phyloP scores from a whole-genome alignment of 306 rosid species.

The Dalbergia oliveri region DNA sequence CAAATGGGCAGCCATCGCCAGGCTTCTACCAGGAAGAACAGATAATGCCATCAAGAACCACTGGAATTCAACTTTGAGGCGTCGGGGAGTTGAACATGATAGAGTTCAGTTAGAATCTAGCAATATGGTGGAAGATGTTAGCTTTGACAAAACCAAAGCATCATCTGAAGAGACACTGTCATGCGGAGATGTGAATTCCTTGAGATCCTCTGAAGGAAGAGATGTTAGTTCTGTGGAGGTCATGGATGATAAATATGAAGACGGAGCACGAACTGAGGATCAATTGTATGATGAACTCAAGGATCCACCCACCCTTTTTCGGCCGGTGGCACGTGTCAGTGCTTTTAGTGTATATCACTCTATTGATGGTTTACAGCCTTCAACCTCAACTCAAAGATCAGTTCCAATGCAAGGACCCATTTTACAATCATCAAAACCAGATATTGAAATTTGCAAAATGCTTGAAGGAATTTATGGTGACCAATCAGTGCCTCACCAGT shows the following conservation, averaged over 20 bases:
- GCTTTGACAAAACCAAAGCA: slow-evolving; percentile 85
- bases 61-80: slow-evolving; percentile 94
- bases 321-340: slow-evolving; percentile 85
- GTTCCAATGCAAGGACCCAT: slow-evolving; percentile 76
- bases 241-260: slow-evolving; percentile 62
- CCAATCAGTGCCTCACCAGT: slow-evolving; percentile 65
- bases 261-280: slow-evolving; percentile 54
- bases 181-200: slow-evolving; percentile 80
- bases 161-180: slow-evolving; percentile 94
- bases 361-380: slow-evolving; percentile 59
- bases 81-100: slow-evolving; percentile 64
- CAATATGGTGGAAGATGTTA: slow-evolving; percentile 60
- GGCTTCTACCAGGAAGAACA: slow-evolving; percentile 87
- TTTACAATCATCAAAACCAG: slow-evolving; percentile 66
- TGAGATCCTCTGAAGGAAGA: slow-evolving; percentile 77
- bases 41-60: slow-evolving; percentile 94
- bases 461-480: slow-evolving; percentile 64
- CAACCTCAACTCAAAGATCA: slow-evolving; percentile 55
- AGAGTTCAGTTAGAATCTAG: slow-evolving; percentile 68
- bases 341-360: slow-evolving; percentile 77
- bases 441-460: slow-evolving; percentile 63
- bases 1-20: slow-evolving; percentile 93
- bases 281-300: slow-evolving; percentile 57
- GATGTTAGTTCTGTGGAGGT: slow-evolving; percentile 69
- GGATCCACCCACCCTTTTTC: slow-evolving; percentile 72